Evolutionary conservation across 257 asterid species (phyloP).

Genomic region (Striga asiatica): DNA sequence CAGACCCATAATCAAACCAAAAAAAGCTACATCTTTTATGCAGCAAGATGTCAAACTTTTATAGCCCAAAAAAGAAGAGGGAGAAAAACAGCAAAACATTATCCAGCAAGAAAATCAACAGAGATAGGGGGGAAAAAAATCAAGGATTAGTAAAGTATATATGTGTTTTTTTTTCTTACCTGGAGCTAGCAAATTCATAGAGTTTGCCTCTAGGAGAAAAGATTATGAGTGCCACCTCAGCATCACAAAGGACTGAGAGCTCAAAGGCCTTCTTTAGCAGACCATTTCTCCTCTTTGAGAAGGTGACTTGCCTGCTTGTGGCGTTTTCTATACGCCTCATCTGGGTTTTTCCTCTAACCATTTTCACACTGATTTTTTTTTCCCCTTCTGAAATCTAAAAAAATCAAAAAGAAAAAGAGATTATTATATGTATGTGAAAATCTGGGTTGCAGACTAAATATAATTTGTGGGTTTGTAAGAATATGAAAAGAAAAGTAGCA

Average conservation of each 20-base stretch:
- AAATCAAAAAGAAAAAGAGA: background rate
- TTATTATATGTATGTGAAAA: too few species aligned
- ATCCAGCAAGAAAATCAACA: too few species aligned
- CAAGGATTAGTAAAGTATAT: background rate
- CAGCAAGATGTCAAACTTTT: too few species aligned
- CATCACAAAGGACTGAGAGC: conserved; percentile 83
- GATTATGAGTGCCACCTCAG: conserved; percentile 67
- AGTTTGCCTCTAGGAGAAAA: conserved; percentile 83
- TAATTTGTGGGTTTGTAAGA: background rate
- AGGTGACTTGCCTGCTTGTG: conserved; percentile 84
- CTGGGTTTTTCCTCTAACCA: conserved; percentile 97
- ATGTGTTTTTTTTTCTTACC: conserved; percentile 25
- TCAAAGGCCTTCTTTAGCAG: conserved; percentile 78
- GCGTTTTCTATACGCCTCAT: conserved; percentile 93
- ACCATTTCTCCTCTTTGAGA: conserved; percentile 89
- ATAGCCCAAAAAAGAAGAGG: too few species aligned
- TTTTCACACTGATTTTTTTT: conserved; percentile 3
- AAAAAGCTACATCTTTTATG: too few species aligned
- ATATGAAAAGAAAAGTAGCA: background rate
- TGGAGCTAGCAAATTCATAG: conserved; percentile 68
- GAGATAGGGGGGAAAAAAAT: background rate
- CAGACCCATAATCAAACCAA: too few species aligned
- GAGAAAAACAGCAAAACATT: background rate
- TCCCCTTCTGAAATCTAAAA: background rate
- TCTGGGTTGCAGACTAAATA: background rate